phyloP scores from a whole-genome alignment of 805 yeast genomes.

The Hanseniaspora taiwanica region DNA sequence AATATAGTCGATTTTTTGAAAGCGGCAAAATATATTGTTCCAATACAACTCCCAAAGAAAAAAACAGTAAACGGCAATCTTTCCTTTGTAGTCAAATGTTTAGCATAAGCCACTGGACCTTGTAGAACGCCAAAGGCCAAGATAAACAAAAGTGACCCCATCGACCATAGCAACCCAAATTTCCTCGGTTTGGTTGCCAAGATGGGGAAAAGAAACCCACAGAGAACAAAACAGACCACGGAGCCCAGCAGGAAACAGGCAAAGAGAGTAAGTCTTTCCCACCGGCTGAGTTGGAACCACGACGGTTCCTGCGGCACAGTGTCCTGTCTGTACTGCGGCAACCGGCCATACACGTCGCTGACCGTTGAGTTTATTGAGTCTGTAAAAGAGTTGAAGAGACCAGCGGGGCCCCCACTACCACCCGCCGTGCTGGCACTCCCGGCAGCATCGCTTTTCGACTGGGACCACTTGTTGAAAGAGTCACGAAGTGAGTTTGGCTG shows the following conservation, averaged over 20 bases:
- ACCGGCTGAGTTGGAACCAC: slow-evolving; percentile 62
- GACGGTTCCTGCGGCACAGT: slow-evolving; percentile 47
- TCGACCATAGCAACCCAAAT: slow-evolving; percentile 81
- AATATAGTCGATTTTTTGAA: slow-evolving; percentile 54
- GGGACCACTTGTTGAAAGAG: slow-evolving; percentile 29
- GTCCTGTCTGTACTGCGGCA: slow-evolving; percentile 52
- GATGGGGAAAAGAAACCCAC: slow-evolving; percentile 79
- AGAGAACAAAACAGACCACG: slow-evolving; percentile 64
- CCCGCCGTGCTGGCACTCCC: slow-evolving; percentile 1
- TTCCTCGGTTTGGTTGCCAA: slow-evolving; percentile 81
- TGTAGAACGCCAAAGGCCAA: slow-evolving; percentile 82
- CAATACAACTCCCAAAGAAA: slow-evolving; percentile 66
- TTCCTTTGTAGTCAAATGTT: slow-evolving; percentile 60
- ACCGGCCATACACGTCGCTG: slow-evolving; percentile 46
- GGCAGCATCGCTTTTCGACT: slow-evolving; percentile 12
- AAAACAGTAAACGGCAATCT: slow-evolving; percentile 70
- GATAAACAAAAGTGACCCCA: slow-evolving; percentile 80
- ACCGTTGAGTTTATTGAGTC: slow-evolving; percentile 27
- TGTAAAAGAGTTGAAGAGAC: slow-evolving; percentile 6
- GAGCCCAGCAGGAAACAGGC: slow-evolving; percentile 66
- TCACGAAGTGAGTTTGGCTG: slow-evolving; percentile 19
- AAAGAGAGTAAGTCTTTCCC: slow-evolving; percentile 73
- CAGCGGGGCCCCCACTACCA: slow-evolving; percentile 1
- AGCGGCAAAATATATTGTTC: slow-evolving; percentile 70
- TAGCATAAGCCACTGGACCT: slow-evolving; percentile 74